Base-by-base conservation (phyloP, 1,284 basidiomycete genomes). In the Leccinum subrobustum region DNA sequence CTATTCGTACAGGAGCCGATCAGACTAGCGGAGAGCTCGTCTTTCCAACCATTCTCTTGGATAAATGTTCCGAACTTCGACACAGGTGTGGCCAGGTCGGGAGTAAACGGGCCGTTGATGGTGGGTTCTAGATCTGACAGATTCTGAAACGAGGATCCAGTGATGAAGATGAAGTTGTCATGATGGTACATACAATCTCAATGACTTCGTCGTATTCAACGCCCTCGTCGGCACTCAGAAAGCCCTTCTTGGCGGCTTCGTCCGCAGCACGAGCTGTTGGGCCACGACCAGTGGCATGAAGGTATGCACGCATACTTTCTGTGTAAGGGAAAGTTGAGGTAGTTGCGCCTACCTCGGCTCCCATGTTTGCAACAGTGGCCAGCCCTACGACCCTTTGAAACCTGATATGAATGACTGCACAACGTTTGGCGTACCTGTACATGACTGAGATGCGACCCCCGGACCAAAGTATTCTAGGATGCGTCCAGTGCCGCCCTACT, bases 1-100 rank as follows among this genome's bases (percentile, higher is more conserved):
- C 93, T 96, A 78, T 99, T 99, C 48, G 97, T 99, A 77, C 97
- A 99, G 48, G 94, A 96, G 23, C 97, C 97, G 71, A 99, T 99
- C 37, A 98, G 81, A 42, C 88, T 90, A 27, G 95, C 96, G 27
- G 92, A 91, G 58, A 99, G 80, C 74, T 92, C 90, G 67, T 96
- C 94, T 72, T 94, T 93, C 91, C 95, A 98, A 25, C 90, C 90
- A 73, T 93, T 89, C 64, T 89, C 85, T 74, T 88, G 82, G 52
- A 98, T 82, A 70, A 96, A 88, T 3, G 80, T 70, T 37, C 87
- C 89, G 72, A 99, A 99, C 70, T 91, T 87, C 47, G 95, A 97
- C n/a, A 99, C 77, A 14, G 96, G 95, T 0, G 96, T 98, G 14
- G 95, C 92, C 52, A 99, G 79, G 78, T 99, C 97, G 16, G 97